Conservation (phyloP, 2,329 filamentous ascomycete genomes). For the Lachnellula occidentalis region DNA sequence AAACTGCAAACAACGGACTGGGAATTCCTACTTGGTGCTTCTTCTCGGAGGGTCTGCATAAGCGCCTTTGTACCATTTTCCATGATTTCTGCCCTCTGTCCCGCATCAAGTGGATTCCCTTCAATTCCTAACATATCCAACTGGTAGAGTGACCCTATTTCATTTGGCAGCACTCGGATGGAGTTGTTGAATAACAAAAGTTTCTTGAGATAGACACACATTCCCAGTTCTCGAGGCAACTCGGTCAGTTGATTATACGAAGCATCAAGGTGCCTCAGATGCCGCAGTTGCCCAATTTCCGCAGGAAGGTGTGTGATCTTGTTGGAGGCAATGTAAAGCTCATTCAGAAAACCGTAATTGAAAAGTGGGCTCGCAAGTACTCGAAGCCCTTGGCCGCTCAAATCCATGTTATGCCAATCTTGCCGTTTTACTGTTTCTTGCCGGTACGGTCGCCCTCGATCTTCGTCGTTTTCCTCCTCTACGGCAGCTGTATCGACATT, state of each 20-base stretch:
- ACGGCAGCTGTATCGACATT: conserved; percentile 39
- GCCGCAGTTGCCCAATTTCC: conserved; percentile 75
- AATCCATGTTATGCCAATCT: conserved; percentile 89
- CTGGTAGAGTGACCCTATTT: conserved; percentile 83
- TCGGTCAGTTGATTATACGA: conserved; percentile 81
- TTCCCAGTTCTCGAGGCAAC: conserved; percentile 86
- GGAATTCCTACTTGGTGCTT: conserved; percentile 66
- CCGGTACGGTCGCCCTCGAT: conserved; percentile 55
- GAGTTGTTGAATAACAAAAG: conserved; percentile 88
- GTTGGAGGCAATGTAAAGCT: conserved; percentile 92
- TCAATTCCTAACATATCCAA: conserved; percentile 87
- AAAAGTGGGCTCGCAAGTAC: conserved; percentile 77
- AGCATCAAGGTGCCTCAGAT: conserved; percentile 76
- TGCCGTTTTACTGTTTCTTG: conserved; percentile 65
- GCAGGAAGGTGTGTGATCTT: conserved; percentile 76
- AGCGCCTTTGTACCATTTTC: conserved; percentile 83
- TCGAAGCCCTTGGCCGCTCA: conserved; percentile 91
- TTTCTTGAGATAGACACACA: conserved; percentile 88
- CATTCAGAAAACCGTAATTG: conserved; percentile 80
- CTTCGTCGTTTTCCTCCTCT: conserved; percentile 48
- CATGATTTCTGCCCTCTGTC: conserved; percentile 75
- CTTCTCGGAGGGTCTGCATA: conserved; percentile 76
- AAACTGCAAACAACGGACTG: conserved; percentile 20
- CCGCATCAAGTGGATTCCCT: conserved; percentile 76
- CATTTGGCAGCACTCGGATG: conserved; percentile 73